These are phyloP conservation scores for Neurospora sp. DNA, from an alignment of 495 filamentous ascomycete species.

Conservation along the genomic window DNA sequence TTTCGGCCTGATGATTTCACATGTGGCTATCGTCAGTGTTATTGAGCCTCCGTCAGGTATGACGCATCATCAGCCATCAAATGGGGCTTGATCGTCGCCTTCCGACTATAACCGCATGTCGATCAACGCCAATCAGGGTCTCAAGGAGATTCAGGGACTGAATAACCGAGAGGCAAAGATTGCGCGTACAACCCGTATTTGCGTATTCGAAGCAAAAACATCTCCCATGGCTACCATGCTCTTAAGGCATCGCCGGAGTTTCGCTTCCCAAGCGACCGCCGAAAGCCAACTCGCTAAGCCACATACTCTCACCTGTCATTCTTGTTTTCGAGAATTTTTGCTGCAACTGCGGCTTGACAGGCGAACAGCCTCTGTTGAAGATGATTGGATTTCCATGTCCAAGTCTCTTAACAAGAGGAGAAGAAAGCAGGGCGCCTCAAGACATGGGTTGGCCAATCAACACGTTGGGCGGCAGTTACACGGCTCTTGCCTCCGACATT, in stretches of 20 bases:
- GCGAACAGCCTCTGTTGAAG: not conserved
- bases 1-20: not conserved
- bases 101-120: not conserved
- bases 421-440: not conserved
- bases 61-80: not conserved
- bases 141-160: not conserved
- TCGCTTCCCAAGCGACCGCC: not conserved
- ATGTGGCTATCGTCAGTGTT: not conserved
- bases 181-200: not conserved
- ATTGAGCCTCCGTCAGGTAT: not conserved
- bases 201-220: not conserved
- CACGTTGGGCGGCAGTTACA: not conserved
- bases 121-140: not conserved
- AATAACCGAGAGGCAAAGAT: not conserved
- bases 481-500: not conserved
- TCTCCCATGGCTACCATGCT: not conserved
- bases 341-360: not conserved
- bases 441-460: not conserved
- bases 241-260: not conserved
- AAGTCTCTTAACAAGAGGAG: not conserved
- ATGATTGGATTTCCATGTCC: not conserved
- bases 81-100: not conserved
- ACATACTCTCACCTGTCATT: not conserved
- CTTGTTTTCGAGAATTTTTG: not conserved
- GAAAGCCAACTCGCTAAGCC: not conserved